Conservation (phyloP, 371 early-diverging fungal species). For the Massospora cicadina region DNA sequence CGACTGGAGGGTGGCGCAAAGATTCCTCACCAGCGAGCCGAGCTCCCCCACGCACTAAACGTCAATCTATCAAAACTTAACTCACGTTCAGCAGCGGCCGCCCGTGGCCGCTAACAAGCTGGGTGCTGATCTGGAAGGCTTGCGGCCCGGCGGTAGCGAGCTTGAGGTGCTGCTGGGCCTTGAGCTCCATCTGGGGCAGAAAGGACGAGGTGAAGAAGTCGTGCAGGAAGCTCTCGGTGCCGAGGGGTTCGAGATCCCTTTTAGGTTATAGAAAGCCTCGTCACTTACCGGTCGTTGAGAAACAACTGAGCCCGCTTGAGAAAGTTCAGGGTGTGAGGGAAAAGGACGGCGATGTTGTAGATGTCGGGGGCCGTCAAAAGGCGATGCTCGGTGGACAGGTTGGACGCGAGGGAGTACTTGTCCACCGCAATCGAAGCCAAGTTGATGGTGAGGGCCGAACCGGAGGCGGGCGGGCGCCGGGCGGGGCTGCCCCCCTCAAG, state of each 20-base stretch:
- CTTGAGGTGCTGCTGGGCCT: slow-evolving; percentile 43
- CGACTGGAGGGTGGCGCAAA: neutral
- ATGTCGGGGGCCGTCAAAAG: slow-evolving; percentile 46
- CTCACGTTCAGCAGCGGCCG: neutral
- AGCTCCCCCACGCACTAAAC: slow-evolving; percentile 7
- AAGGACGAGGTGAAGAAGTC: slow-evolving; percentile 60
- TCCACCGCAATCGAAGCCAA: slow-evolving; percentile 33
- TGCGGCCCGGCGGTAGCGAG: slow-evolving; percentile 36
- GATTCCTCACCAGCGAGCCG: neutral
- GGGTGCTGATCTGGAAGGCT: slow-evolving; percentile 31
- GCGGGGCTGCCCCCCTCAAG: neutral
- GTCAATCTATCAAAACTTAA: neutral
- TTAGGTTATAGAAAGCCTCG: slow-evolving; percentile 18
- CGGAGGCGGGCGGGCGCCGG: neutral
- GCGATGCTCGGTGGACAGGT: slow-evolving; percentile 42
- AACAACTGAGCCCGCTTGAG: slow-evolving; percentile 32
- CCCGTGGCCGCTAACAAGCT: slow-evolving; percentile 13
- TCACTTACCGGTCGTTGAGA: slow-evolving; percentile 28
- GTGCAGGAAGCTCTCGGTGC: slow-evolving; percentile 50
- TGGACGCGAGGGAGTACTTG: slow-evolving; percentile 33
- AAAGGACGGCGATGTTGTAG: slow-evolving; percentile 46
- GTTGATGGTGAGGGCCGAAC: slow-evolving; percentile 1
- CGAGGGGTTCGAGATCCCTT: slow-evolving; percentile 15
- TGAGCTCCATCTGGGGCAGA: slow-evolving; percentile 51
- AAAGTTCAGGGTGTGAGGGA: slow-evolving; percentile 46